phyloP scores from a whole-genome alignment of 345 rosid genomes.

The Psidium guajava region DNA sequence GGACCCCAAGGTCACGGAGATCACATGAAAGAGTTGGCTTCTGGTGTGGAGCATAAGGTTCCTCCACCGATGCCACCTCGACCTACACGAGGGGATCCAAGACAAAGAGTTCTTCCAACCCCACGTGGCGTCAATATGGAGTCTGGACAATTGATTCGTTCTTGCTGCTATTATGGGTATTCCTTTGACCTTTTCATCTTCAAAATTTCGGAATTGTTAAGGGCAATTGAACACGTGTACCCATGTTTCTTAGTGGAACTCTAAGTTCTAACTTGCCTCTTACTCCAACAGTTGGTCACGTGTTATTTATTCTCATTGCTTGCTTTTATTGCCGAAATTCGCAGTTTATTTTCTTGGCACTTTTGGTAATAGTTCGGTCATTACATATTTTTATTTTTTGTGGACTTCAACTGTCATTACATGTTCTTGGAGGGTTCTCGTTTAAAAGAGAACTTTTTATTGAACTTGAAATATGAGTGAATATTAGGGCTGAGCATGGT shows the following conservation, averaged over 20 bases:
- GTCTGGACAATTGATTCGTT: constrained; percentile 97
- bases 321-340: background rate
- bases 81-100: constrained; percentile 95
- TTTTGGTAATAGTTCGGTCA: background rate
- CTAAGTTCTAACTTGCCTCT: background rate
- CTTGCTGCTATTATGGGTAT: constrained; percentile 99
- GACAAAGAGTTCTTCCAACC: constrained; percentile 93
- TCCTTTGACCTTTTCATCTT: background rate
- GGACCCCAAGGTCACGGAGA: constrained; percentile 91
- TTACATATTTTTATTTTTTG: background rate
- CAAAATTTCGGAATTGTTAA: background rate
- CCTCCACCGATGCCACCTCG: constrained; percentile 97
- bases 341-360: background rate
- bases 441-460: background rate
- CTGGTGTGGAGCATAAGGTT: background rate
- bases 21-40: constrained; percentile 43
- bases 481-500: too few relatives aligned
- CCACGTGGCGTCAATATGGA: constrained; percentile 99
- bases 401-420: background rate
- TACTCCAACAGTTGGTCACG: background rate
- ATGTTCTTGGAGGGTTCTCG: background rate
- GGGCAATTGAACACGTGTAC: background rate
- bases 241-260: background rate
- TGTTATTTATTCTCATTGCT: background rate
- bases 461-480: background rate